These are phyloP conservation scores for Trichophyton rubrum DNA, from an alignment of 2,329 filamentous ascomycete species.

Conservation along the genomic window DNA sequence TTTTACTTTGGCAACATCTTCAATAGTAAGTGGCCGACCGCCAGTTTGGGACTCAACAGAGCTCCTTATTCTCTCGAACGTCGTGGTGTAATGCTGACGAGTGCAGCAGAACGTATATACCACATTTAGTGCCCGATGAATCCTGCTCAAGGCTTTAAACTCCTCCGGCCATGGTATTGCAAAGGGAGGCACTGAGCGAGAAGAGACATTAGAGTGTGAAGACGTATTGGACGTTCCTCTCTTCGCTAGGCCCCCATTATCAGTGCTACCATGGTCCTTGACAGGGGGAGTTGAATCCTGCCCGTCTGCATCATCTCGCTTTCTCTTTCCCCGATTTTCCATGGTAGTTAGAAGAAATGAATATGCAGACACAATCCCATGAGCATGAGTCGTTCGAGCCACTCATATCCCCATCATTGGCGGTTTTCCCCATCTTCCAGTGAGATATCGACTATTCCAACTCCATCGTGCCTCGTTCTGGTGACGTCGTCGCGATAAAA, in stretches of 20 bases:
- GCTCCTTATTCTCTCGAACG: constrained; percentile 73
- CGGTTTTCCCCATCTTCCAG: neutral
- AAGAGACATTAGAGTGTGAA: constrained; percentile 7
- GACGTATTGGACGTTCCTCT: constrained; percentile 5
- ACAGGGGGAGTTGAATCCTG: neutral
- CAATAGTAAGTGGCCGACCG: constrained; percentile 49
- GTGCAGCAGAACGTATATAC: constrained; percentile 94
- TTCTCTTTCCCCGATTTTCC: constrained; percentile 10
- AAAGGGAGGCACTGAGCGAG: constrained; percentile 16
- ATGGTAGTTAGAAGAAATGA: neutral
- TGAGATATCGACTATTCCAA: neutral
- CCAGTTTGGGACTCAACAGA: constrained; percentile 76
- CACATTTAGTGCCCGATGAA: constrained; percentile 74
- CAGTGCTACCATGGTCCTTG: constrained; percentile 7
- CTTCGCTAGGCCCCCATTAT: neutral
- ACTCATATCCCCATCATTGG: neutral
- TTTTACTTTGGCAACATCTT: constrained; percentile 73
- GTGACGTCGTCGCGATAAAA: neutral
- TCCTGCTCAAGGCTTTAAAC: constrained; percentile 61
- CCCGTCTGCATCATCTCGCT: constrained; percentile 6
- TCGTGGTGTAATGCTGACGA: constrained; percentile 81
- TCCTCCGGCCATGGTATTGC: constrained; percentile 57
- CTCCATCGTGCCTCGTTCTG: neutral
- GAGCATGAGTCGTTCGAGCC: neutral
- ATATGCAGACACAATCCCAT: neutral